phyloP scores from a whole-genome alignment of 805 yeast species.

The Hanseniaspora meyeri region DNA sequence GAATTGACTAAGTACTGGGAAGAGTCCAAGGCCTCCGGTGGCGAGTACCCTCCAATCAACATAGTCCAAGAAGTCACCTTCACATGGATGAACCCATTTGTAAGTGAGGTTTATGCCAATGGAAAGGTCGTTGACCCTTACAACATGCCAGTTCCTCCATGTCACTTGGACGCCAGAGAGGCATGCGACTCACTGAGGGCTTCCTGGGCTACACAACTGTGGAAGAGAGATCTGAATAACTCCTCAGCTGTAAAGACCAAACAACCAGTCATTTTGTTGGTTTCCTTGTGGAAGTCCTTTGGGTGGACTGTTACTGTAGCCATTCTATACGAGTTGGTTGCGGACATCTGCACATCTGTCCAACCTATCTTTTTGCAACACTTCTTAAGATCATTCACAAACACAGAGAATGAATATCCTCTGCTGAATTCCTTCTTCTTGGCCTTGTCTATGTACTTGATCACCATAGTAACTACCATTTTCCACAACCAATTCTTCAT shows the following conservation, averaged over 20 bases:
- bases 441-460: constrained; percentile 49
- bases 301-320: constrained; percentile 30
- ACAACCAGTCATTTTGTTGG: constrained; percentile 23
- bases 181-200: constrained; percentile 25
- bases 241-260: constrained; percentile 1
- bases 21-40: constrained; percentile 17
- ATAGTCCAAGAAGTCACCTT: constrained; percentile 32
- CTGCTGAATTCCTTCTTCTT: constrained; percentile 50
- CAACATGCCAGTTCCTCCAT: constrained; percentile 34
- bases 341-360: constrained; percentile 31
- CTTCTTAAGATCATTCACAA: constrained; percentile 36
- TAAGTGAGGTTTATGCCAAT: constrained; percentile 30
- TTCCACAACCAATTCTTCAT: constrained; percentile 59
- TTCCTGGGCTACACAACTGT: constrained; percentile 30
- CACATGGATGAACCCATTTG: constrained; percentile 38
- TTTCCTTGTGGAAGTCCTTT: constrained; percentile 30
- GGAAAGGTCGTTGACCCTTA: constrained; percentile 31
- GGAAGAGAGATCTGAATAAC: constrained; percentile 19
- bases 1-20: constrained; percentile 29
- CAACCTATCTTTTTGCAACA: constrained; percentile 48
- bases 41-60: constrained; percentile 22
- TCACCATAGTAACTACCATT: constrained; percentile 48
- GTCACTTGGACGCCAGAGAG: constrained; percentile 27
- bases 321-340: constrained; percentile 29
- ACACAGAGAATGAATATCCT: constrained; percentile 29